Evolutionary conservation across 768 basidiomycete genomes (phyloP), one percentile per base, ranked within the genome.

Genomic region (Tylopilus sp.): DNA sequence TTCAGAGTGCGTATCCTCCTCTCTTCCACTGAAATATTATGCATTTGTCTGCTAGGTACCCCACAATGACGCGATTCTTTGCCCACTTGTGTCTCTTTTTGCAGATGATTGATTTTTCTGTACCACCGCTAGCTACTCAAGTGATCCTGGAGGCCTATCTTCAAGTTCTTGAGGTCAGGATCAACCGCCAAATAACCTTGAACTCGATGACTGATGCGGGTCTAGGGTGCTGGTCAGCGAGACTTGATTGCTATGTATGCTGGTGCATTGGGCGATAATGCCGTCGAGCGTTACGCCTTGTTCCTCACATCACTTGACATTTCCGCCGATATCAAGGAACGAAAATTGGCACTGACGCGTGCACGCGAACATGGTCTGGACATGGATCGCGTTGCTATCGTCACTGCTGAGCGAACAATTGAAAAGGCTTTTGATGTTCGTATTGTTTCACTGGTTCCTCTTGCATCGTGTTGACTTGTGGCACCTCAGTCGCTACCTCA

Each of bases 171-270:
- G 91, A 98, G 76, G 88, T 85, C 23, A 41, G 78, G 57, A 38
- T 30, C 11, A 9, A 31, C 25, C 6, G 13, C 0, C 4, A 28
- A 18, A 50, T 39, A 9, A 25, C 10, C 20, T 46, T 15, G 18
- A 18, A n/a, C 35, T 7, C n/a, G 48, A 11, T 40, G 22, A 26
- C 41, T 31, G 50, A 45, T 22, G 31, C 43, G 25, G 44, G 47
- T 47, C 11, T 57, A 88, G 85, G 74, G 75, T 38, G 86, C 89
- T 17, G 89, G 88, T 17, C 78, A 94, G 69, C 79, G 90, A 30
- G 82, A 88, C 38, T 78, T 98, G 17, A 93, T 98, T 12, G 94
- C 95, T 0, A 82, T 97, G 75, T 98, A 99, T 66, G 93, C 93
- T 6, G 83, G 90, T 13, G 90, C 91, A 25, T 72, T 98, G 20